Percentiles rank a stretch among this genome's conserved stretches.
Conservation (phyloP, 2,329 filamentous ascomycete species). For the Penicillium occitanis region DNA sequence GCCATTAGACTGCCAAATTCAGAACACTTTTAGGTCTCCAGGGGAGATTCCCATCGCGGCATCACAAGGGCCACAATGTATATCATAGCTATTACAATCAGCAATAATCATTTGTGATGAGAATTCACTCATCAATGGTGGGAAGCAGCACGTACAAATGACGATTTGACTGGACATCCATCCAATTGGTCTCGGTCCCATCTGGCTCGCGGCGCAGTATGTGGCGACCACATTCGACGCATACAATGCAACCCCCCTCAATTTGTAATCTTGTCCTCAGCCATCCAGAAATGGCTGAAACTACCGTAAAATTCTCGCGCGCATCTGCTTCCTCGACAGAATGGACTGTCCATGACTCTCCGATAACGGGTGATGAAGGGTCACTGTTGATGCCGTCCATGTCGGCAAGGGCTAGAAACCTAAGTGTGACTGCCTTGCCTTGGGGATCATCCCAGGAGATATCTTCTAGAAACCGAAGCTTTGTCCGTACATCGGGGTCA, state of each 20-base stretch:
- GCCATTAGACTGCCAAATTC: no score
- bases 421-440: not conserved
- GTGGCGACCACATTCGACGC: not conserved
- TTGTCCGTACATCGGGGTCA: not conserved
- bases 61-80: not conserved
- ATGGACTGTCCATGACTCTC: not conserved
- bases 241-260: not conserved
- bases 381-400: not conserved
- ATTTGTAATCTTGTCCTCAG: not conserved
- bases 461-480: not conserved
- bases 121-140: no score
- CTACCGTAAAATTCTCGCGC: not conserved
- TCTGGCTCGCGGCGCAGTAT: not conserved
- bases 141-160: no score
- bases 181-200: not conserved
- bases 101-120: no score
- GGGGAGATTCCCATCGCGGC: not conserved
- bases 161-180: no score
- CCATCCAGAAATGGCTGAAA: not conserved
- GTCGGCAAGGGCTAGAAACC: not conserved
- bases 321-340: not conserved
- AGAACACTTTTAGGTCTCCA: no score
- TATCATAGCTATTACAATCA: no score
- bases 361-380: not conserved
- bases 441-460: slow-evolving; percentile 2